A percentile compares a stretch with the other conserved stretches of the same genome.
phyloP scores from a whole-genome alignment of 139 green algal species.

The Coccomyxa sp. region DNA sequence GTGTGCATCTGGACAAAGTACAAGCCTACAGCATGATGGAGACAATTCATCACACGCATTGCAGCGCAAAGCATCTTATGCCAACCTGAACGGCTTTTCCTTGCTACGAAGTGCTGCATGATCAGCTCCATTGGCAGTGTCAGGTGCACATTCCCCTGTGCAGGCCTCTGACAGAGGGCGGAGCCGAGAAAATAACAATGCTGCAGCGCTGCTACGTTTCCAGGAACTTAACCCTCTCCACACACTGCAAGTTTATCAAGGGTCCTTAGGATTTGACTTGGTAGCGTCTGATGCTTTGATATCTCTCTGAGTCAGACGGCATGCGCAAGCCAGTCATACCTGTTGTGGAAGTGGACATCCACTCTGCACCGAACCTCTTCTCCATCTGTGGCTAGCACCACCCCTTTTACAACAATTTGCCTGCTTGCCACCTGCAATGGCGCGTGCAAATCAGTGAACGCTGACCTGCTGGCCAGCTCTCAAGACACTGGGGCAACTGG shows the following conservation, averaged over 20 bases:
- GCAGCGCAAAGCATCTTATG: background rate
- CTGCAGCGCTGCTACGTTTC: constrained; percentile 7
- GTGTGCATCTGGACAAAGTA: too few relatives aligned
- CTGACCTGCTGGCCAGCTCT: too few relatives aligned
- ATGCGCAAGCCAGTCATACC: background rate
- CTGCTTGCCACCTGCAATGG: too few relatives aligned
- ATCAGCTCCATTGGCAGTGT: background rate
- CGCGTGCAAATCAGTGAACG: too few relatives aligned
- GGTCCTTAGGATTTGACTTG: too few relatives aligned
- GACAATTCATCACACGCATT: background rate
- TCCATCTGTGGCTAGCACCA: too few relatives aligned
- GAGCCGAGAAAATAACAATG: constrained; percentile 12
- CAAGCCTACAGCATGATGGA: background rate
- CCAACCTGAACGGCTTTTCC: background rate
- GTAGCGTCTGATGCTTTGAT: too few relatives aligned
- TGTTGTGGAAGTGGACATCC: background rate
- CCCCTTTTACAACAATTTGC: too few relatives aligned
- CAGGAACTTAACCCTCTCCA: background rate
- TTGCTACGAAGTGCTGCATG: background rate
- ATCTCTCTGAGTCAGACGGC: too few relatives aligned
- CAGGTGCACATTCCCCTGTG: background rate
- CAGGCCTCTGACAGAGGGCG: background rate
- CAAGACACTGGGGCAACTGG: too few relatives aligned
- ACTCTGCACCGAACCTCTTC: background rate
- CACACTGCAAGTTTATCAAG: too few relatives aligned